These are phyloP conservation scores for Vararia minispora DNA, from an alignment of 768 basidiomycete species.

Conservation along the genomic window DNA sequence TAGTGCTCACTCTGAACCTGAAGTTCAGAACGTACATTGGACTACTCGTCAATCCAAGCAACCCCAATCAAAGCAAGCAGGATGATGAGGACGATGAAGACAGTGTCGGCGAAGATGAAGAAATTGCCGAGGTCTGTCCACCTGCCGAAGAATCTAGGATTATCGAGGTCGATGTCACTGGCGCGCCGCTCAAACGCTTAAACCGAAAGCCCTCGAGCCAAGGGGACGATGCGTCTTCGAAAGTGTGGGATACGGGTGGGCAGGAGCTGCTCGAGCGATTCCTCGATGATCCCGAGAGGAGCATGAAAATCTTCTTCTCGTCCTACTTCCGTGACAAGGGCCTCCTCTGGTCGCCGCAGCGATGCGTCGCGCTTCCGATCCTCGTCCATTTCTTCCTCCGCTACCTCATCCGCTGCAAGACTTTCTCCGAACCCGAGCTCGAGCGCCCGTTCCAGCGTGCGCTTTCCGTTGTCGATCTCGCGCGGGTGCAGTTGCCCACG, in stretches of 20 bases:
- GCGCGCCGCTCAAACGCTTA: too few relatives aligned
- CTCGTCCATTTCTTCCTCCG: constrained; percentile 49
- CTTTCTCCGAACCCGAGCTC: constrained; percentile 36
- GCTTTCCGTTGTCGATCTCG: constrained; percentile 30
- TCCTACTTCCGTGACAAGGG: constrained; percentile 60
- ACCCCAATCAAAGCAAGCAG: constrained; percentile 21
- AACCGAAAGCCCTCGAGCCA: too few relatives aligned
- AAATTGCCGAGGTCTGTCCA: constrained; percentile 13
- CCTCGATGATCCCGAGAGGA: constrained; percentile 47
- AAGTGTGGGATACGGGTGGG: too few relatives aligned
- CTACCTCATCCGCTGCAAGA: constrained; percentile 45
- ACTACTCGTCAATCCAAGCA: too few relatives aligned
- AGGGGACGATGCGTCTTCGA: too few relatives aligned
- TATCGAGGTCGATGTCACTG: too few relatives aligned
- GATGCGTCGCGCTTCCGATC: constrained; percentile 39
- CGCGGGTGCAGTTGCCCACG: constrained; percentile 38
- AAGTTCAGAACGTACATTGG: too few relatives aligned
- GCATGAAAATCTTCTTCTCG: constrained; percentile 56
- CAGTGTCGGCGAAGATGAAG: constrained; percentile 13
- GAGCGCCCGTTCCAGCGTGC: constrained; percentile 37
- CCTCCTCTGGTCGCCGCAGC: constrained; percentile 48
- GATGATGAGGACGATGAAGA: constrained; percentile 32
- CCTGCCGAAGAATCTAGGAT: too few relatives aligned
- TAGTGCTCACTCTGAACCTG: too few relatives aligned
- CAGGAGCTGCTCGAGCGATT: constrained; percentile 46